Evolutionary conservation across 257 asterid species (phyloP).

Genomic region (Ajuga chamaepitys): DNA sequence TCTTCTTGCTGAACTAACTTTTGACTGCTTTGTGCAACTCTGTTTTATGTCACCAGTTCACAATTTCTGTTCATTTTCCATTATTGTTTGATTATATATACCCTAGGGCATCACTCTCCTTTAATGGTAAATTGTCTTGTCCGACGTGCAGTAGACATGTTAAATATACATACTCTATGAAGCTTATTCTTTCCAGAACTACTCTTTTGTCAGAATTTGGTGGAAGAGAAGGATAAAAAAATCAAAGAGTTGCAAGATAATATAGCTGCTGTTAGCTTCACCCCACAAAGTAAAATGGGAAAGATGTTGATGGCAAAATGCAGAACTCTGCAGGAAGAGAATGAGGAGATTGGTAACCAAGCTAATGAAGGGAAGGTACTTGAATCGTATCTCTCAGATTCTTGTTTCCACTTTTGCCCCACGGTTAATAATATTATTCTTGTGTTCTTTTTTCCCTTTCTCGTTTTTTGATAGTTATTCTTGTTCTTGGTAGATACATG

Average conservation of each 20-base stretch:
- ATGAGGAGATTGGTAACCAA: conserved; percentile 94
- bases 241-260: conserved; percentile 89
- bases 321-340: conserved; percentile 90
- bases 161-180: not conserved
- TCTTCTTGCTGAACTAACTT: not conserved
- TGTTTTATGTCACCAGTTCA: not conserved
- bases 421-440: no score
- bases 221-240: conserved; percentile 95
- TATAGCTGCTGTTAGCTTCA: conserved; percentile 84
- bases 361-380: conserved; percentile 98
- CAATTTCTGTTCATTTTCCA: not conserved
- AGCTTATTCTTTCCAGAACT: conserved; percentile 6
- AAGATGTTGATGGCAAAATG: conserved; percentile 95
- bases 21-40: not conserved
- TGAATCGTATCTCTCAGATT: not conserved
- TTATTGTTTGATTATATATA: not conserved
- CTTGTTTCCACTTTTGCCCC: no score
- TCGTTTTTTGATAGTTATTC: no score
- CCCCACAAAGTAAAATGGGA: conserved; percentile 97
- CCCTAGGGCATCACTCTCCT: not conserved
- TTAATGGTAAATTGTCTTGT: not conserved
- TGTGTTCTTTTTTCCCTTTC: no score
- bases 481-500: conserved; percentile 59
- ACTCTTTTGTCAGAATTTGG: conserved; percentile 62
- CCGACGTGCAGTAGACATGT: not conserved